Conservation (phyloP, 2,329 filamentous ascomycete species). For the Sclerotinia spermophila region DNA sequence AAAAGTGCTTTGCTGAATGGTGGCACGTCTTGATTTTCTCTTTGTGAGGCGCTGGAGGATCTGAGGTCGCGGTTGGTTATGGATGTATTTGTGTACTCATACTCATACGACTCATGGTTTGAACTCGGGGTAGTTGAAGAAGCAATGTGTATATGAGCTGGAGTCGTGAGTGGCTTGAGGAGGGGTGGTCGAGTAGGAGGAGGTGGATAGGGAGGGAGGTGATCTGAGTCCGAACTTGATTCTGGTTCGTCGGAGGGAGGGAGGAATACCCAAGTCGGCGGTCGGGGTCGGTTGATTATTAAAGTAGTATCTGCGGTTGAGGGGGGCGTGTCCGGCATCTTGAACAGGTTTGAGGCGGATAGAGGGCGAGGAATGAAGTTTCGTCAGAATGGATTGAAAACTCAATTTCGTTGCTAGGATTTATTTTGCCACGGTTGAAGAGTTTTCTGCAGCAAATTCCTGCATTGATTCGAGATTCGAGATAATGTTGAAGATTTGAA, state of each 20-base stretch:
- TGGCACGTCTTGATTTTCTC: not conserved
- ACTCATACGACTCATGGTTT: not conserved
- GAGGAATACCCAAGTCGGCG: constrained; percentile 7
- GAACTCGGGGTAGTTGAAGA: not conserved
- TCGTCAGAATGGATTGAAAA: not conserved
- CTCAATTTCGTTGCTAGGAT: not conserved
- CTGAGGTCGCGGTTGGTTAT: not conserved
- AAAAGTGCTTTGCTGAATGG: not conserved
- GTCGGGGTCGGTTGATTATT: constrained; percentile 8
- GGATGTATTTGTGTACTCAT: not conserved
- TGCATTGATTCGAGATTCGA: not conserved
- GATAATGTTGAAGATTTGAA: not conserved
- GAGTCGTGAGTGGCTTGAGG: not conserved
- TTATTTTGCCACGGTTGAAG: too few relatives aligned
- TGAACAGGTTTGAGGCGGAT: not conserved
- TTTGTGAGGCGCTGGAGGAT: not conserved
- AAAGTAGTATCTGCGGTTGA: not conserved
- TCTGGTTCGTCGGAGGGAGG: not conserved
- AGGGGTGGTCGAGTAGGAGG: not conserved
- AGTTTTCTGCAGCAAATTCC: not conserved
- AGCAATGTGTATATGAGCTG: not conserved
- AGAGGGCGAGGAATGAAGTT: not conserved
- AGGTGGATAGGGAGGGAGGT: not conserved
- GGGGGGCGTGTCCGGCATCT: not conserved
- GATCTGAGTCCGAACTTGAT: not conserved